Conservation (phyloP, 257 asterid species). For the Marsdenia floribunda region DNA sequence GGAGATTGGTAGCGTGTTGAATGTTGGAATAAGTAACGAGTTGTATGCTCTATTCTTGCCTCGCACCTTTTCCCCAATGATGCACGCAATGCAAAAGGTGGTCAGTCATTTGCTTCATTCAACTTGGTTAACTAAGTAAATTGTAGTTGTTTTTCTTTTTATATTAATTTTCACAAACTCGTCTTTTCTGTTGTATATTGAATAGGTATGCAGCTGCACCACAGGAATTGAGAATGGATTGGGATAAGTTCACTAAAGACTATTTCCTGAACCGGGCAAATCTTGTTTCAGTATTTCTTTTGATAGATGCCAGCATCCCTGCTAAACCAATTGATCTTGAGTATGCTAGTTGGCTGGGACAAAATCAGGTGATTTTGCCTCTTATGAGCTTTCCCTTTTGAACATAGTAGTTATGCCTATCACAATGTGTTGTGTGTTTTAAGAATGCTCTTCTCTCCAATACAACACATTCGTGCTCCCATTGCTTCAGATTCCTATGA, state of each 20-base stretch:
- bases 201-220: slow-evolving; percentile 92
- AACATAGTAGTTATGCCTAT: not conserved
- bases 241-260: slow-evolving; percentile 90
- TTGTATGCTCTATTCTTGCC: not conserved
- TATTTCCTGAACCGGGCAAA: slow-evolving; percentile 83
- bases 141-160: not conserved
- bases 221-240: slow-evolving; percentile 79
- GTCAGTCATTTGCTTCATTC: not conserved
- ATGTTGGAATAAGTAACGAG: not conserved
- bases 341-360: slow-evolving; percentile 94
- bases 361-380: slow-evolving; percentile 78
- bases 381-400: not conserved
- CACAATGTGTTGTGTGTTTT: not conserved
- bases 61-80: not conserved
- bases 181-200: not conserved
- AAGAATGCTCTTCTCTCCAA: not conserved
- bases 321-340: slow-evolving; percentile 80
- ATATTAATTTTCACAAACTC: not conserved
- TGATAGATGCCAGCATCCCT: slow-evolving; percentile 95
- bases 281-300: slow-evolving; percentile 96
- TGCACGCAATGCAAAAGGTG: not conserved
- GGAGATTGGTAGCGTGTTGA: too few relatives aligned
- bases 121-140: not conserved
- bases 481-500: slow-evolving; percentile 83
- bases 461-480: not conserved